These are phyloP conservation scores for Heterobasidion occidentale DNA, from an alignment of 1,284 basidiomycete species.

Conservation along the genomic window DNA sequence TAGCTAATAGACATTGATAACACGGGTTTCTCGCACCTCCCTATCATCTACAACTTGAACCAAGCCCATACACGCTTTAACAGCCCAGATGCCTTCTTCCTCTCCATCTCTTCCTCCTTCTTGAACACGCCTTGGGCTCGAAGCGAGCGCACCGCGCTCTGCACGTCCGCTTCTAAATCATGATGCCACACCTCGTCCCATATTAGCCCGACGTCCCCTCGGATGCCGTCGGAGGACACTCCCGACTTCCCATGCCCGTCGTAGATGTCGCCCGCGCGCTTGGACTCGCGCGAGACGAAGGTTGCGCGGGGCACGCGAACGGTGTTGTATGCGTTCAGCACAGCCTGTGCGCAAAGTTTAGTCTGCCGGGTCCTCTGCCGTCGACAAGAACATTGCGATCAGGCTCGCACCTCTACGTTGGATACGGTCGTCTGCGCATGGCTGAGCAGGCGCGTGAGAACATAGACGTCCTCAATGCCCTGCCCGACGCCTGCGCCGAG, in stretches of 20 bases:
- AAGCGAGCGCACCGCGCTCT: constrained; percentile 17
- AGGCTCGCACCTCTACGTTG: constrained; percentile 27
- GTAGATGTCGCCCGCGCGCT: constrained; percentile 26
- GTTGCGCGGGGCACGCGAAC: constrained; percentile 39
- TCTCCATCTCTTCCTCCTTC: neutral
- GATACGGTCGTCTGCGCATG: constrained; percentile 32
- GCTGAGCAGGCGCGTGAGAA: constrained; percentile 39
- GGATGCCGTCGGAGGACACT: constrained; percentile 10
- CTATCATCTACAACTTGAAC: too few relatives aligned
- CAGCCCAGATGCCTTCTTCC: neutral
- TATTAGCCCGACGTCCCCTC: constrained; percentile 24
- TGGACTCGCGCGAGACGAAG: constrained; percentile 32
- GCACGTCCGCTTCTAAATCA: constrained; percentile 31
- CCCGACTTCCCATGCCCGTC: constrained; percentile 18
- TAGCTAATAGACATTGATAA: too few relatives aligned
- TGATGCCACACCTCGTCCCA: constrained; percentile 44
- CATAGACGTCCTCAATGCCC: constrained; percentile 52
- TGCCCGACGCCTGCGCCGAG: constrained; percentile 59
- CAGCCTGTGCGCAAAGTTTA: constrained; percentile 20
- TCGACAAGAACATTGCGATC: neutral
- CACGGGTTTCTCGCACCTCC: too few relatives aligned
- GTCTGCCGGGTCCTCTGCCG: neutral
- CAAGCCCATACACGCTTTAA: too few relatives aligned
- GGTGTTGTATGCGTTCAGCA: constrained; percentile 35
- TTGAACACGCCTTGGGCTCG: constrained; percentile 14